These are phyloP conservation scores for Monilinia laxa DNA, from an alignment of 2,329 filamentous ascomycete genomes.

Conservation along the genomic window DNA sequence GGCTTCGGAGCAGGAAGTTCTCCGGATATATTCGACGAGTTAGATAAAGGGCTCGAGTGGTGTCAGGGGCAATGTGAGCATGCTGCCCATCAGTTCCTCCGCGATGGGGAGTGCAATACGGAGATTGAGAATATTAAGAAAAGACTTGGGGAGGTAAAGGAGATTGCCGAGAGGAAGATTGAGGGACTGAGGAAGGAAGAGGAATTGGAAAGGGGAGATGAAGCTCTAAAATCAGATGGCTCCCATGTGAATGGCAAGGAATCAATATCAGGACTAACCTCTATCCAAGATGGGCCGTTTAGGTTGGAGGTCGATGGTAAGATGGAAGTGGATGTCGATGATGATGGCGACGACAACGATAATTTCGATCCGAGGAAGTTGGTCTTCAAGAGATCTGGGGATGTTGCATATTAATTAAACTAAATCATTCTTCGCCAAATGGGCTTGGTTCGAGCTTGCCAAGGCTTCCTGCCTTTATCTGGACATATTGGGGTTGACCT, in stretches of 20 bases:
- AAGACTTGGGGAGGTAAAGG: constrained; percentile 52
- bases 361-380: constrained; percentile 29
- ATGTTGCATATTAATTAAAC: constrained; percentile 26
- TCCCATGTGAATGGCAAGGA: not conserved
- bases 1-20: constrained; percentile 22
- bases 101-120: constrained; percentile 78
- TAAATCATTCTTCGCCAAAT: not conserved
- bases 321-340: constrained; percentile 33
- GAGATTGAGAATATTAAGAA: constrained; percentile 65
- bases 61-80: constrained; percentile 81
- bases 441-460: not conserved
- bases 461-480: not conserved
- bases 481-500: not conserved
- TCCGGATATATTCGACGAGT: constrained; percentile 63
- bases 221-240: constrained; percentile 17
- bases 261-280: not conserved
- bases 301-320: constrained; percentile 32
- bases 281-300: not conserved
- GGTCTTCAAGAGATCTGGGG: constrained; percentile 36
- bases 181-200: constrained; percentile 32
- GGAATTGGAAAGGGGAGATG: constrained; percentile 22
- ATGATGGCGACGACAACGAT: constrained; percentile 30
- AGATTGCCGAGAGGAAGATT: constrained; percentile 40
- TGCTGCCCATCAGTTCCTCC: constrained; percentile 85
- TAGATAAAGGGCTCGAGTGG: constrained; percentile 76